Base-by-base conservation (phyloP, 2,329 filamentous ascomycete genomes). In the Talaromyces islandicus region DNA sequence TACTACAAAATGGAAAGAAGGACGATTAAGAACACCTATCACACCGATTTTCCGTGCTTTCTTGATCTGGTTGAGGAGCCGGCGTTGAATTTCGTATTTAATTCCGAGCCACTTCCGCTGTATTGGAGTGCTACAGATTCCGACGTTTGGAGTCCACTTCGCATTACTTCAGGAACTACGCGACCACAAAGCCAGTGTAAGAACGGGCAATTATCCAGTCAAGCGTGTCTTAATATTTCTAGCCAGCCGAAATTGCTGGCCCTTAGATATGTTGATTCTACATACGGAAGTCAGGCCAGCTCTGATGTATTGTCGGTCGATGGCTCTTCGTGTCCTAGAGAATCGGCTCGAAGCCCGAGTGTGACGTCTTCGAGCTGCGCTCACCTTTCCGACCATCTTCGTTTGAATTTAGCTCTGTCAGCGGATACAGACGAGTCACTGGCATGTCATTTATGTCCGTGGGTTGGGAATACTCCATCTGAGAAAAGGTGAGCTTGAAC, bases 391-490 rank as follows among this genome's bases (percentile, higher is more conserved):
- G 11, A 46, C 5, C n/a, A 17, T 54, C 52, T 17, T 54, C 52
- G 10, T n/a, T 14, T 54, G 7, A 25, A 38, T 54, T 17, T 30
- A n/a, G 27, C 24, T 25, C 12, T 19, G 27, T 17, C 2, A 17
- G 24, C 5, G 12, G 24, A 17, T 9, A 24, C 2, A 27, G 14
- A 27, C 14, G 25, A 52, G 11, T 52, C 48, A n/a, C 12, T 52
- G 2, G 25, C 17, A 30, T 87, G 1, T 79, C 79, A 0, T 78
- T 80, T 17, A 76, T 83, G 7, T 86, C 87, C 62, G 17, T 76
- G 73, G 73, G 67, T 66, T 21, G 73, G 72, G 4, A 77, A 75
- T 63, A 76, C 70, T 53, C 73, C 68, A 11, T 78, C 76, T 1
- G 74, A 77, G 57, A 71, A 75, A 60, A 74, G 72, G 76, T 77